Evolutionary conservation across 192 early-diverging fungal genomes (phyloP), one percentile per base, ranked within the genome.

Genomic region (Phycomyces nitens): DNA sequence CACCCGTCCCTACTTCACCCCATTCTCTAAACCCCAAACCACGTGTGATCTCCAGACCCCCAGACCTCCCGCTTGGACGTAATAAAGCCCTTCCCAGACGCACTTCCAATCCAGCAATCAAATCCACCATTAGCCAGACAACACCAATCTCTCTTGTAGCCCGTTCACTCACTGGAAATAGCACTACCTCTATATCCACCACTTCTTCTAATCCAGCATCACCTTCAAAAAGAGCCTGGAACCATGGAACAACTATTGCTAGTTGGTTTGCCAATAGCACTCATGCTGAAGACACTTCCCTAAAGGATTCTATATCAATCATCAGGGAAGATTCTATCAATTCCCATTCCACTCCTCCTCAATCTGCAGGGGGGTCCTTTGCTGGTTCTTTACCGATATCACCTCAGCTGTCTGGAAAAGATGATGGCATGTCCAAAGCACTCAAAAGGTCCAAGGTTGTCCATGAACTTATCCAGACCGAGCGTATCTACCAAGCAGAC

Each of bases 391-490:
- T 49, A 21, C 64, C 64, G 1, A 29, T 49, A 23, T 56, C 68
- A 9, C 61, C 68, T 22, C 63, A 66, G 34, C 40, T 62, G 12
- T 59, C 60, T 38, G 59, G 65, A 27, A 34, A 21, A 26, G 53
- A 74, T 18, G 41, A 56, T 47, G 42, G 15, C 12, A 44, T 20
- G 4, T 43, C 55, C 20, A 20, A 50, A 6, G 44, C 39, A 16
- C 58, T 39, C 24, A 94, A 94, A 74, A 77, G 89, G 16, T 75
- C 81, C 34, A 82, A 84, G 41, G 86, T 94, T 29, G 72, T 93
- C 12, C 78, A 82, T 44, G 94, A 96, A 58, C 70, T 96, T 42
- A 70, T 92, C 0, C 80, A 85, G 34, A 94, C 94, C 0, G 94
- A 96, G 65, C 74, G 79, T 20, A 77, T 73, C 10, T 96, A 84